A percentile compares a stretch with the other conserved stretches of the same genome.
Evolutionary conservation across 176 grass and related monocot species (phyloP).

Genomic region (Zea luxurians): DNA sequence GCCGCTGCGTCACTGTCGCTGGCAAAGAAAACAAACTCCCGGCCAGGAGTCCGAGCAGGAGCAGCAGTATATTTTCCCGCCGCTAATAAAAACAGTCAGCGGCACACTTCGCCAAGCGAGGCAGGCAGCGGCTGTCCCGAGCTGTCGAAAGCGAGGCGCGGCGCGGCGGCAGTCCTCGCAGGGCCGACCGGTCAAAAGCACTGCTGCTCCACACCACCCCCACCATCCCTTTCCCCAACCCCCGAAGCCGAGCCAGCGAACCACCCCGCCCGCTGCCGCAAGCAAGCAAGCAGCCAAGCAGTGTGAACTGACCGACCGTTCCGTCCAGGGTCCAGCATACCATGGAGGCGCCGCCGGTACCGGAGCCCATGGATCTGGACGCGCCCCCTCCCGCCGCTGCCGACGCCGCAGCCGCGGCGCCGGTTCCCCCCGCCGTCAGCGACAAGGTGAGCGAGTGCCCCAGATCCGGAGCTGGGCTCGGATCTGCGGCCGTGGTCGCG

Average conservation of each 20-base stretch:
- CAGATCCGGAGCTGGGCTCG: constrained; percentile 34
- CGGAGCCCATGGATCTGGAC: constrained; percentile 56
- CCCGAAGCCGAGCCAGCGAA: not conserved
- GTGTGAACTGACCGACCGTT: not conserved
- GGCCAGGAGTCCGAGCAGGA: too few relatives aligned
- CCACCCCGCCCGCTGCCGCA: not conserved
- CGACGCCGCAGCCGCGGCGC: not conserved
- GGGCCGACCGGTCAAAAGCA: constrained; percentile 50
- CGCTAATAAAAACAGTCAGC: too few relatives aligned
- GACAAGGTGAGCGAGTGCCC: constrained; percentile 40
- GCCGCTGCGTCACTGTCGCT: not conserved
- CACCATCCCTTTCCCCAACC: not conserved
- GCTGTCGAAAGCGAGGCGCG: constrained; percentile 15
- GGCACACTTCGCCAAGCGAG: too few relatives aligned
- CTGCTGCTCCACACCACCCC: constrained; percentile 24
- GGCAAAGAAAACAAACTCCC: not conserved
- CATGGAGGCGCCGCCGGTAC: constrained; percentile 50
- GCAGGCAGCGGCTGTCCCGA: not conserved
- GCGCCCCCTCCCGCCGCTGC: not conserved
- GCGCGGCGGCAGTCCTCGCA: not conserved
- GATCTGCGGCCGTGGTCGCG: not conserved
- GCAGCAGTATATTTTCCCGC: too few relatives aligned
- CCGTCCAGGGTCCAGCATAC: not conserved
- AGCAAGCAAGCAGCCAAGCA: not conserved
- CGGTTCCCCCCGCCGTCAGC: not conserved